Percentiles rank a stretch among this genome's conserved stretches.
Evolutionary conservation across 805 yeast genomes (phyloP).

Genomic region (Candida sphagnicola): DNA sequence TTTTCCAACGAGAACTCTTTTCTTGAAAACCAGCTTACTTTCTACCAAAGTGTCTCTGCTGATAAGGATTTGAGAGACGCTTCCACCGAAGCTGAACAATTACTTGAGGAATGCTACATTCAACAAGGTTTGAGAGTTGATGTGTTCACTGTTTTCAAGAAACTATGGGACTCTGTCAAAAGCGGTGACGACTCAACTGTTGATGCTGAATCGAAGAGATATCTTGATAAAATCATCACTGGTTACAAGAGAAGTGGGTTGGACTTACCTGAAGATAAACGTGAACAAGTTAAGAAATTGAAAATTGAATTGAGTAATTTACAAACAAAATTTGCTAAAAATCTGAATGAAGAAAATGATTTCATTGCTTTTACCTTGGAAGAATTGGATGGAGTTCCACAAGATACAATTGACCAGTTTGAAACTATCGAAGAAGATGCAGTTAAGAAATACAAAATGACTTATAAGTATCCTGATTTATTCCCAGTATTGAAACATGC

Average conservation of each 20-base stretch:
- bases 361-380: constrained; percentile 55
- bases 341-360: constrained; percentile 69
- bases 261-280: constrained; percentile 49
- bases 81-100: constrained; percentile 58
- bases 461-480: constrained; percentile 78
- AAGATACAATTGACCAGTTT: constrained; percentile 55
- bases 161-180: constrained; percentile 39
- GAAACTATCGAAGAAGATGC: constrained; percentile 43
- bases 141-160: constrained; percentile 53
- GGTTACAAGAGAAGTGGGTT: constrained; percentile 69
- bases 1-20: constrained; percentile 48
- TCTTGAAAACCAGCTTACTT: constrained; percentile 50
- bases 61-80: constrained; percentile 68
- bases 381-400: constrained; percentile 73
- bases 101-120: constrained; percentile 52
- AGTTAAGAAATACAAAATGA: constrained; percentile 49
- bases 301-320: constrained; percentile 58
- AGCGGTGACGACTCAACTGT: constrained; percentile 22
- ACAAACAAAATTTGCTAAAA: constrained; percentile 55
- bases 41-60: constrained; percentile 70
- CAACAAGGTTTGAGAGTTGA: constrained; percentile 57
- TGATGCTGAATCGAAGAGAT: constrained; percentile 54
- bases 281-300: constrained; percentile 54
- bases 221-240: constrained; percentile 51
- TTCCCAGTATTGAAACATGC: constrained; percentile 78